A percentile compares a stretch with the other conserved stretches of the same genome.
Evolutionary conservation across 2,329 filamentous ascomycete genomes (phyloP).

Genomic region (Lachnellula suecica): DNA sequence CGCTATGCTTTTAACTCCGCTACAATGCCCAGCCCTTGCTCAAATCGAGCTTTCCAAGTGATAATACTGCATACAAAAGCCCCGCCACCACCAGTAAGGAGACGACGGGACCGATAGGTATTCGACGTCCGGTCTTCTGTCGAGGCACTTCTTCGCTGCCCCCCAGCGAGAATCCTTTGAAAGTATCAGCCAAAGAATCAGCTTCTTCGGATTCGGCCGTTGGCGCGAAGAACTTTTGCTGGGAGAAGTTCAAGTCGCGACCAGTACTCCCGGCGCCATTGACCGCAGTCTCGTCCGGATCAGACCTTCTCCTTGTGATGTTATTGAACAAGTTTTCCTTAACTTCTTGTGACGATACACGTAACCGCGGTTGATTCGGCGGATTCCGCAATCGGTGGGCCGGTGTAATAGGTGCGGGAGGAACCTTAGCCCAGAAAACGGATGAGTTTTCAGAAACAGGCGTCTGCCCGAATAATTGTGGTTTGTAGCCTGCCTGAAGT

Average conservation of each 20-base stretch:
- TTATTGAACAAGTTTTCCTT: conserved; percentile 51
- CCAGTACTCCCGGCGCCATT: background rate
- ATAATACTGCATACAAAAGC: background rate
- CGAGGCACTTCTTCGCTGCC: conserved; percentile 5
- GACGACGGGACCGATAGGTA: background rate
- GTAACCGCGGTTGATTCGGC: conserved; percentile 53
- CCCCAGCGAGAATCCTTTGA: conserved; percentile 20
- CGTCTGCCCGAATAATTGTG: conserved; percentile 28
- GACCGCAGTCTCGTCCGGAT: background rate
- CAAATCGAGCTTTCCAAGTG: background rate
- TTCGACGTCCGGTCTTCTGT: background rate
- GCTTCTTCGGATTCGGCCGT: conserved; percentile 12
- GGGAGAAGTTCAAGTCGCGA: conserved; percentile 48
- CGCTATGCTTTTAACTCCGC: background rate
- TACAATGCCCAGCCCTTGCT: background rate
- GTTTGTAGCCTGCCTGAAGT: conserved; percentile 38
- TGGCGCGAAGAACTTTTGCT: conserved; percentile 33
- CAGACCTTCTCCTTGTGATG: conserved; percentile 11
- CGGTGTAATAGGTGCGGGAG: conserved; percentile 66
- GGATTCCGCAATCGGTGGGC: conserved; percentile 63
- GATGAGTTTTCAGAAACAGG: conserved; percentile 18
- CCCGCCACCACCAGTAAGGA: background rate
- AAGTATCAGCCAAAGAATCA: conserved; percentile 18
- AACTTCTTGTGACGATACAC: conserved; percentile 43
- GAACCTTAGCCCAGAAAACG: conserved; percentile 70